Conservation (phyloP, 2,329 filamentous ascomycete genomes). For the Orbilia ellipsospora region DNA sequence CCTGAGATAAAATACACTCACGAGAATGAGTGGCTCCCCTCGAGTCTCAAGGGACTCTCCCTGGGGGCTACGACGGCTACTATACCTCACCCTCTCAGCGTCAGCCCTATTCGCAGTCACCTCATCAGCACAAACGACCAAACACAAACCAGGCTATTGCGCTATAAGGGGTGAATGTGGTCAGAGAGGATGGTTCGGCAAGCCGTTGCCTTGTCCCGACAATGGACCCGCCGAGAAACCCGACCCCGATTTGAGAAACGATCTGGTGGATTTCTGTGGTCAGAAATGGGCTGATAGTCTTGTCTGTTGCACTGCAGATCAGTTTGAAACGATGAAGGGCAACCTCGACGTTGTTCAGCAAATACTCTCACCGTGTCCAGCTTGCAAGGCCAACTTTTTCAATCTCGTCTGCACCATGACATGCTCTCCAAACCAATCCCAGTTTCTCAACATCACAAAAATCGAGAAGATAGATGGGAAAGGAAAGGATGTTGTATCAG, state of each 20-base stretch:
- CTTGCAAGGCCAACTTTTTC: constrained; percentile 98
- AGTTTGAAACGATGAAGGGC: constrained; percentile 82
- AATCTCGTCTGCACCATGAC: constrained; percentile 98
- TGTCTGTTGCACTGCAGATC: constrained; percentile 84
- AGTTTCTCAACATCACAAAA: constrained; percentile 91
- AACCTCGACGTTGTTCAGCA: constrained; percentile 88
- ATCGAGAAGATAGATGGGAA: constrained; percentile 68
- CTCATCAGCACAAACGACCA: constrained; percentile 55
- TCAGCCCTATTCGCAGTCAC: constrained; percentile 21
- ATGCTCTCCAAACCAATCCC: constrained; percentile 94
- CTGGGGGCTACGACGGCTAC: constrained; percentile 52
- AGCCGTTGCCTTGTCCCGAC: constrained; percentile 89
- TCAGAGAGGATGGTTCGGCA: constrained; percentile 87
- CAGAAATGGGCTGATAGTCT: constrained; percentile 83
- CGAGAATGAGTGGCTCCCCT: constrained; percentile 52
- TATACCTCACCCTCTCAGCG: constrained; percentile 38
- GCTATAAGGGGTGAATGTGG: constrained; percentile 73
- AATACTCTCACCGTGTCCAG: constrained; percentile 91
- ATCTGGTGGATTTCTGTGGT: constrained; percentile 87
- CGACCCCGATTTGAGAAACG: constrained; percentile 75
- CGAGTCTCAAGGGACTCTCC: constrained; percentile 46
- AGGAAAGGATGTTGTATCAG: constrained; percentile 76
- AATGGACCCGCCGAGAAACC: constrained; percentile 84
- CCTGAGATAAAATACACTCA: constrained; percentile 20
- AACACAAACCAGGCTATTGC: constrained; percentile 58